Conservation (phyloP, 2,329 filamentous ascomycete genomes). For the Fusarium metavorans region DNA sequence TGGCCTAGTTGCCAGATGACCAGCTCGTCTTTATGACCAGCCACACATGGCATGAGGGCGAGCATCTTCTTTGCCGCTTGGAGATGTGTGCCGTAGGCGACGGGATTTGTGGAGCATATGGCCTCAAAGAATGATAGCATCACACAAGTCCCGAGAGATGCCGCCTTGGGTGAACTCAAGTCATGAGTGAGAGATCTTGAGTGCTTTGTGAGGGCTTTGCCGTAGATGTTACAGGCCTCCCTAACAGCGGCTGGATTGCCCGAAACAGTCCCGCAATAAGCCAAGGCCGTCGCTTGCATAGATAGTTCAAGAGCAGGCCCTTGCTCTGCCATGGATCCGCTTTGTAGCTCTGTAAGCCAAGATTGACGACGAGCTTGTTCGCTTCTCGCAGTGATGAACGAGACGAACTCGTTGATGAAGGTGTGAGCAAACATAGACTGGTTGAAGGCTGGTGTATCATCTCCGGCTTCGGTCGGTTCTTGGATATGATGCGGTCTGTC, state of each 20-base stretch:
- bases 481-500: not conserved
- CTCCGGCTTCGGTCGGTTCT: not conserved
- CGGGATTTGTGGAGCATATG: not conserved
- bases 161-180: not conserved
- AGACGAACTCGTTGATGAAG: not conserved
- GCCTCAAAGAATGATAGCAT: not conserved
- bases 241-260: not conserved
- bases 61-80: not conserved
- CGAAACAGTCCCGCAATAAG: not conserved
- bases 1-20: not conserved
- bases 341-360: not conserved
- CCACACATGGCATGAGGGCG: not conserved
- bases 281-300: not conserved
- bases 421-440: not conserved
- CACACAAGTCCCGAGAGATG: not conserved
- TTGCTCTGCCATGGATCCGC: not conserved
- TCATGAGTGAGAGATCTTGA: not conserved
- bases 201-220: not conserved
- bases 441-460: not conserved
- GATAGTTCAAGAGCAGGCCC: not conserved
- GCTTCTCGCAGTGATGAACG: not conserved
- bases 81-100: not conserved
- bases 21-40: not conserved
- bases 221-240: not conserved
- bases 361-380: not conserved